Base-by-base conservation (phyloP, 768 basidiomycete genomes). In the Postia placenta region DNA sequence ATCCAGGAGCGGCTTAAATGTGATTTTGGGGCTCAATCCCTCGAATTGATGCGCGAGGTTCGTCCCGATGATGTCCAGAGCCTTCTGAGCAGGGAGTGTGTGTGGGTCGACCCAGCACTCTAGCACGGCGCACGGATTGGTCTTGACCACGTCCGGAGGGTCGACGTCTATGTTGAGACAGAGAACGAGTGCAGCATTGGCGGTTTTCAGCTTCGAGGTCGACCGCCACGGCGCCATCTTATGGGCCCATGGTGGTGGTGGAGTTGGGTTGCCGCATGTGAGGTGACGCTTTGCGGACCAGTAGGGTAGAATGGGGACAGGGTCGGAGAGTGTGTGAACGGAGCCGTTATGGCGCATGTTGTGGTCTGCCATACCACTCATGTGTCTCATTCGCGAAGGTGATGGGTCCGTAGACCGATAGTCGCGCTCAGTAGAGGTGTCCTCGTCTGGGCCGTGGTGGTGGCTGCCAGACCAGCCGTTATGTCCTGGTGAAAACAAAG, bases 91-190 rank as follows among this genome's bases (percentile, higher is more conserved):
- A 7, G 92, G 89, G 74, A 96, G 79, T 15, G 85, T 88, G 55
- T 86, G 88, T 3, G 95, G 95, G 68, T 98, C 94, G 27, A 98
- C 87, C 96, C 96, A 99, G 55, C 92, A 93, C 66, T 98, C 95
- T 42, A 96, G 73, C 37, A 87, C 84, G 0, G 96, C 93, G 57
- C 93, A 97, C 0, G 96, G 96, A 54, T 87, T 87, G 5, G 95
- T 97, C 73, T 98, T 99, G 69, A 98, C 85, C 45, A 97, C 74
- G 61, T 99, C 96, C 53, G 96, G 96, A 15, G 96, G 96, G 62
- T 98, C 95, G 40, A 96, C 90, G 48, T 95, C 94, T 64, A 98
- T 92, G 68, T 98, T 97, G 17, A 99, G 75, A 61, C 96, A 99
- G 47, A 98, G 71, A 7, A 95, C 87, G 4, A 95, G 74, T 1